Conservation (phyloP, 306 rosid species). For the Cicer bijugum region DNA sequence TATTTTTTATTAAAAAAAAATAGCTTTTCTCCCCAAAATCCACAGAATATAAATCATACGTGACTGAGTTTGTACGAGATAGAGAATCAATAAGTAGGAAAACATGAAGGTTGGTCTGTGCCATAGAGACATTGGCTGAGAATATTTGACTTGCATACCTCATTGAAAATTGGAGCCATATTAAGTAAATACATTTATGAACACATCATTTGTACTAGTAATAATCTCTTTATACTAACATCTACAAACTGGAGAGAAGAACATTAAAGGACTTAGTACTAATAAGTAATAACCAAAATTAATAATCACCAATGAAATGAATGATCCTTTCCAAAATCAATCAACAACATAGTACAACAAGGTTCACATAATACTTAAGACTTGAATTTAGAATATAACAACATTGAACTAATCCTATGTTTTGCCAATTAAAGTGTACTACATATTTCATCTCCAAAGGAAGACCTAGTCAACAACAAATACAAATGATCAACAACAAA, state of each 20-base stretch:
- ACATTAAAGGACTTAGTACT: background rate
- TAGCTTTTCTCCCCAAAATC: constrained; percentile 17
- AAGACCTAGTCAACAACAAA: background rate
- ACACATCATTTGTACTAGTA: background rate
- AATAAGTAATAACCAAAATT: background rate
- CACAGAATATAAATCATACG: background rate
- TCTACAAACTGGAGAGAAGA: background rate
- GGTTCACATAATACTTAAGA: background rate
- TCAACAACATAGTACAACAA: background rate
- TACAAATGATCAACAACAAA: background rate
- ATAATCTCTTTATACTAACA: background rate
- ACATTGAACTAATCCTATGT: background rate
- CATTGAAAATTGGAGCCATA: background rate
- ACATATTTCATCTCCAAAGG: background rate
- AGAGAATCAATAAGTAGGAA: background rate
- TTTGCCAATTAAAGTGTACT: background rate
- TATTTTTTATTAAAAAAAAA: background rate
- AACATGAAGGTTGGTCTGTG: background rate
- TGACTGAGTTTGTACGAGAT: background rate
- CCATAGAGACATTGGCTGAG: background rate
- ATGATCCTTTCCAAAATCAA: background rate
- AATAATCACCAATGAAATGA: constrained; percentile 14
- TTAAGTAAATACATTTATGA: background rate
- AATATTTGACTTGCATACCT: constrained; percentile 17
- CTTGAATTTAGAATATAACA: background rate